Evolutionary conservation across 805 yeast species (phyloP).

Genomic region (Wickerhamiella sergipiensis): DNA sequence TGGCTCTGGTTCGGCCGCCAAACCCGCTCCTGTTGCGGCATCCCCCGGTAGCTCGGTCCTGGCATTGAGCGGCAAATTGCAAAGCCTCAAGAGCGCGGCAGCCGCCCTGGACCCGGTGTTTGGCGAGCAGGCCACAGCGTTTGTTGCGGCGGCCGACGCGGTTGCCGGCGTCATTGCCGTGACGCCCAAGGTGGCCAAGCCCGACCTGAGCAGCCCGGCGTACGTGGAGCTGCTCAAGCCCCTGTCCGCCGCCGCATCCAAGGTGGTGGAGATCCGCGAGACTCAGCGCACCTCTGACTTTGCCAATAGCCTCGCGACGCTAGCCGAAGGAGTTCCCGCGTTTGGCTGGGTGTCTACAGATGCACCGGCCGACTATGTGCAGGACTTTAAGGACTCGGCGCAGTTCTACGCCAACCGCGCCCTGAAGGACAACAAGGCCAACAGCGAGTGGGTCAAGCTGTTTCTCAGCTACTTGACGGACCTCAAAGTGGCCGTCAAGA

Average conservation of each 20-base stretch:
- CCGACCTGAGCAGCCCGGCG: conserved; percentile 41
- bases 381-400: conserved; percentile 80
- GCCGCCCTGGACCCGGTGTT: conserved; percentile 10
- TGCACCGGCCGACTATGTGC: conserved; percentile 55
- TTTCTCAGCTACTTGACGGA: conserved; percentile 54
- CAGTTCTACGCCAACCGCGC: conserved; percentile 91
- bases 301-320: conserved; percentile 62
- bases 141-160: conserved; percentile 10
- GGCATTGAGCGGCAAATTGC: conserved; percentile 5
- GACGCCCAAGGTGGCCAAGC: conserved; percentile 52
- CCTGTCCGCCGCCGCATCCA: conserved; percentile 44
- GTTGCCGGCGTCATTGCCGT: conserved; percentile 21
- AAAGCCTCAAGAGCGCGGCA: conserved; percentile 5
- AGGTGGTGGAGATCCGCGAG: conserved; percentile 57
- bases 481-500: conserved; percentile 59
- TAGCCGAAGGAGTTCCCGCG: conserved; percentile 81
- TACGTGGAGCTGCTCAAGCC: conserved; percentile 52
- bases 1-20: too few relatives aligned
- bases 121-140: conserved; percentile 26
- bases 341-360: conserved; percentile 79
- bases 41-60: conserved; percentile 1
- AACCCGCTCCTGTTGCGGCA: too few relatives aligned
- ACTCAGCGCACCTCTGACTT: conserved; percentile 52
- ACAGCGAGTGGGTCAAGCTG: conserved; percentile 69
- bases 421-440: conserved; percentile 70